Evolutionary conservation across 495 filamentous ascomycete species (phyloP), one percentile per base, ranked within the genome.

Genomic region (Bacidia gigantensis): DNA sequence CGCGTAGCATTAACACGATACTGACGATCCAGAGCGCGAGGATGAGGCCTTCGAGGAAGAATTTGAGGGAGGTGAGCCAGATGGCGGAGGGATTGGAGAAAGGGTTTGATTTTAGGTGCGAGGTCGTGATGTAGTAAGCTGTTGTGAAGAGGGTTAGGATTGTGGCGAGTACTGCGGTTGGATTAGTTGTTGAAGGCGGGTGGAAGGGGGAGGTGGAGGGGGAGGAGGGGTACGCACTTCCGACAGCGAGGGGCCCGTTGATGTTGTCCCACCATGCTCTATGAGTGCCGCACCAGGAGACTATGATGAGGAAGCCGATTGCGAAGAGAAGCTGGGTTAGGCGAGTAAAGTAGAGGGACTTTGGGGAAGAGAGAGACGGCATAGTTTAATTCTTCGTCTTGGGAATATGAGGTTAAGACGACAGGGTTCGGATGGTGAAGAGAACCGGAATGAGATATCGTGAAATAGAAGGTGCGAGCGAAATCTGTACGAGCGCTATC

Each of bases 261-360:
- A 62, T 59, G 51, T 55, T 50, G 20, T 41, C 49, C 59, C 59
- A 62, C 59, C 59, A 62, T n/a, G 50, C 40, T n/a, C 59, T 53
- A 39, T 62, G 59, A 10, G 46, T 49, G 21, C 59, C 54, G 26
- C 51, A 48, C 24, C 58, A 57, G 57, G 56, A 55, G 26, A 62
- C 51, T 12, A 59, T 26, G 38, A 62, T 46, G 11, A 62, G 50
- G 51, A 62, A 59, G 49, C 54, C 35, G 40, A 53, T 18, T 11
- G 49, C 42, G 40, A 62, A 53, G 23, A 52, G 22, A 3, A 62
- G 26, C 45, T 62, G 59, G 48, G 35, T 43, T 42, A 62, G 44
- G 9, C 59, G 59, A 17, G 49, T 38, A 41, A 59, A 45, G 32
- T 62, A 61, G 41, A 59, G 56, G 45, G 24, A 22, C 11, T 29